A percentile compares a stretch with the other conserved stretches of the same genome.
Evolutionary conservation across 768 basidiomycete genomes (phyloP).

Genomic region (Russula virescens): DNA sequence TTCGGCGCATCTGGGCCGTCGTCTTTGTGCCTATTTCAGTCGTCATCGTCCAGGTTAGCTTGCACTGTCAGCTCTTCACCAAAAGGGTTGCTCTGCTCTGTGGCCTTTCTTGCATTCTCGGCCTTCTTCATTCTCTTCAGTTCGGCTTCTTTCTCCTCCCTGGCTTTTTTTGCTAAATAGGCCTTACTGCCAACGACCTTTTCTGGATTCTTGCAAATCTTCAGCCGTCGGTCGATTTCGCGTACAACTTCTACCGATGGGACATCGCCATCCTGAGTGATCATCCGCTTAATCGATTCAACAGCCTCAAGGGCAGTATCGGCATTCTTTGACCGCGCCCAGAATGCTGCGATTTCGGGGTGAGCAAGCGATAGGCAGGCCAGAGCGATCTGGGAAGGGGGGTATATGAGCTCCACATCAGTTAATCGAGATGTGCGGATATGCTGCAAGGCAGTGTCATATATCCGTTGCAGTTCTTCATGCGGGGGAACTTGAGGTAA

Average conservation of each 20-base stretch:
- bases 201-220: constrained; percentile 91
- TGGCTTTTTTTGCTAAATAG: constrained; percentile 64
- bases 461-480: constrained; percentile 47
- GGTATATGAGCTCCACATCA: constrained; percentile 85
- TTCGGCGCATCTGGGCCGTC: not conserved
- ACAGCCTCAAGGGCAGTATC: constrained; percentile 37
- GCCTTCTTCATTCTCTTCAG: constrained; percentile 52
- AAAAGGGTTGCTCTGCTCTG: constrained; percentile 64
- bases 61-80: constrained; percentile 45
- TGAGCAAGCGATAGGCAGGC: constrained; percentile 66
- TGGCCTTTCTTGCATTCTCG: constrained; percentile 48
- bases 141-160: constrained; percentile 62
- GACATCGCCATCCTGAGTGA: constrained; percentile 47
- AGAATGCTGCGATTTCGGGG: constrained; percentile 53
- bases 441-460: constrained; percentile 60
- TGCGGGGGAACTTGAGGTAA: constrained; percentile 45
- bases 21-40: constrained; percentile 9
- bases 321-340: constrained; percentile 46
- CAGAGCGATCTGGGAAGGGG: constrained; percentile 91
- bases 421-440: constrained; percentile 81
- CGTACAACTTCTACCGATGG: constrained; percentile 82
- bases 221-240: constrained; percentile 82
- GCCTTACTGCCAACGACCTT: constrained; percentile 88
- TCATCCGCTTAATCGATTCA: constrained; percentile 50
- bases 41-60: constrained; percentile 27